Percentiles rank a stretch among this genome's conserved stretches.
Evolutionary conservation across 768 basidiomycete species (phyloP).

Genomic region (Phallus indusiatus): DNA sequence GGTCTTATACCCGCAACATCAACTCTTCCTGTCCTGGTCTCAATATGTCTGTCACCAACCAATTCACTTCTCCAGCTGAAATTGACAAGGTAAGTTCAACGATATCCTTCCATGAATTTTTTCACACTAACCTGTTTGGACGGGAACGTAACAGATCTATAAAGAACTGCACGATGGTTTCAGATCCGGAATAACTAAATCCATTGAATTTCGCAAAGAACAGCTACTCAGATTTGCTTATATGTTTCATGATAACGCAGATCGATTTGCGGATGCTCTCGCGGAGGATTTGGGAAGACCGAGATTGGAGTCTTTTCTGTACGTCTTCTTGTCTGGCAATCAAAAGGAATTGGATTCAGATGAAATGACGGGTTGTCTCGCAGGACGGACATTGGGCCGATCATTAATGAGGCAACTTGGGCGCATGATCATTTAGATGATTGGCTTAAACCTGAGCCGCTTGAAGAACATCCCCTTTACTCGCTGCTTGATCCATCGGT

Average conservation of each 20-base stretch:
- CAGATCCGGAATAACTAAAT: constrained; percentile 51
- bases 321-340: constrained; percentile 20
- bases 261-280: constrained; percentile 50
- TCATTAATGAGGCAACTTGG: too few species aligned
- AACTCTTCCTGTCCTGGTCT: not conserved
- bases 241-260: constrained; percentile 61
- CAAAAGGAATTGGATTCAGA: constrained; percentile 43
- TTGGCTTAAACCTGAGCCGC: constrained; percentile 61
- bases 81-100: not conserved
- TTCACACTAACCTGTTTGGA: not conserved
- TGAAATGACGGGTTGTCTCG: constrained; percentile 20
- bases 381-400: too few species aligned
- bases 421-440: constrained; percentile 16
- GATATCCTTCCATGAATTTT: not conserved
- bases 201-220: constrained; percentile 61
- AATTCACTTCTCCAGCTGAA: not conserved
- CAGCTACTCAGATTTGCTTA: constrained; percentile 69
- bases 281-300: constrained; percentile 56
- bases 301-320: constrained; percentile 46
- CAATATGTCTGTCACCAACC: not conserved
- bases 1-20: too few species aligned
- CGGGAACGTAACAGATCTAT: not conserved
- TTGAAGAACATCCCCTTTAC: constrained; percentile 46
- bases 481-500: constrained; percentile 52
- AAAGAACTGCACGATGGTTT: constrained; percentile 32